A percentile compares a stretch with the other conserved stretches of the same genome.
Evolutionary conservation across 2,329 filamentous ascomycete genomes (phyloP).

Genomic region (Hypoxylon sp.): DNA sequence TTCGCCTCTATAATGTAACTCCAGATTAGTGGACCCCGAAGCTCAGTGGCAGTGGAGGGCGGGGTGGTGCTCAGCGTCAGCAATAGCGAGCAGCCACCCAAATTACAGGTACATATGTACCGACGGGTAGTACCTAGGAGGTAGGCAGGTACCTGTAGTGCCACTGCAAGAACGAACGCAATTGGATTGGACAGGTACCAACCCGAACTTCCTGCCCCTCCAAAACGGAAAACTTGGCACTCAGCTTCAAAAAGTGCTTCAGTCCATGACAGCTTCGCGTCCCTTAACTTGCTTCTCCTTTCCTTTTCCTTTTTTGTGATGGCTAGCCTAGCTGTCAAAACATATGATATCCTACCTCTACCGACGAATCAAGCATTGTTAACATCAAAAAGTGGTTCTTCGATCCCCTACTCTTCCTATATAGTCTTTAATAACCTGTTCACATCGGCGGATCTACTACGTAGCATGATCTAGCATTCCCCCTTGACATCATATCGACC

Average conservation of each 20-base stretch:
- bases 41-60: slow-evolving; percentile 17
- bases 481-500: slow-evolving; percentile 36
- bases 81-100: slow-evolving; percentile 3
- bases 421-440: slow-evolving; percentile 3
- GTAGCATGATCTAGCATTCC: slow-evolving; percentile 13
- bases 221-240: slow-evolving; percentile 34
- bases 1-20: background rate
- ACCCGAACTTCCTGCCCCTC: slow-evolving; percentile 33
- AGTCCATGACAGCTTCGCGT: slow-evolving; percentile 29
- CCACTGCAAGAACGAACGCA: slow-evolving; percentile 17
- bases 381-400: background rate
- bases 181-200: slow-evolving; percentile 31
- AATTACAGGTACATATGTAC: background rate
- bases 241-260: slow-evolving; percentile 36
- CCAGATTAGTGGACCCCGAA: slow-evolving; percentile 10
- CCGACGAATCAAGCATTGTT: background rate
- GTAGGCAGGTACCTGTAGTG: slow-evolving; percentile 8
- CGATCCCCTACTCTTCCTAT: background rate
- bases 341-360: slow-evolving; percentile 6
- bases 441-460: slow-evolving; percentile 1
- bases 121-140: background rate
- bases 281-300: slow-evolving; percentile 9
- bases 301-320: slow-evolving; percentile 10
- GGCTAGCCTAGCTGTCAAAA: slow-evolving; percentile 7
- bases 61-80: slow-evolving; percentile 22